Conservation (phyloP, 2,329 filamentous ascomycete species). For the Dothistroma pini region DNA sequence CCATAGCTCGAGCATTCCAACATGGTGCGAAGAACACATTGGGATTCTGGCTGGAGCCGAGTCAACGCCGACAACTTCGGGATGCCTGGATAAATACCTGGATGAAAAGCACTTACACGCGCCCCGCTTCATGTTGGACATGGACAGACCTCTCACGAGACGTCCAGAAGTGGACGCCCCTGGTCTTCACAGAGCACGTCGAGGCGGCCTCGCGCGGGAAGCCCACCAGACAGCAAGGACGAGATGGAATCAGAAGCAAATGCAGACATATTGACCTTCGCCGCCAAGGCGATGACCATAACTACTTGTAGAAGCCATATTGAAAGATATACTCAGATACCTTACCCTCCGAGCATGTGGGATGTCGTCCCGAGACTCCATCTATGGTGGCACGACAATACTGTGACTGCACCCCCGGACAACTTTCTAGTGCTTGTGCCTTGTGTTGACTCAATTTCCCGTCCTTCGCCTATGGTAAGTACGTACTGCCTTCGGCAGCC, state of each 20-base stretch:
- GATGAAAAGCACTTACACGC: background rate
- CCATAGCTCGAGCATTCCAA: background rate
- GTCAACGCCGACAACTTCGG: background rate
- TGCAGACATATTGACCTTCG: background rate
- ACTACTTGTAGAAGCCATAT: background rate
- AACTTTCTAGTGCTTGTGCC: background rate
- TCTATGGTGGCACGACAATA: background rate
- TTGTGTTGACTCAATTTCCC: background rate
- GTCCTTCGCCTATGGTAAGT: background rate
- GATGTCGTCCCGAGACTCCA: background rate
- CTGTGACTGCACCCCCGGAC: background rate
- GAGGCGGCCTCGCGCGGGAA: background rate
- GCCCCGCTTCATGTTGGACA: background rate
- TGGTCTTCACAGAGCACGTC: background rate
- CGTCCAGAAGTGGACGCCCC: background rate
- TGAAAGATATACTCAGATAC: background rate
- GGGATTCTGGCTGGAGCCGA: background rate
- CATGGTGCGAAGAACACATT: background rate
- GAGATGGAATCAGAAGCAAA: background rate
- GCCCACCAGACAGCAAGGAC: background rate
- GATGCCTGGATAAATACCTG: background rate
- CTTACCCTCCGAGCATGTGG: background rate
- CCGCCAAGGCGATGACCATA: background rate
- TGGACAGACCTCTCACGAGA: background rate
- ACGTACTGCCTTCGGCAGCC: background rate